These are phyloP conservation scores for Saccharomycopsis hybrid DNA, from an alignment of 1,139 yeast species.

Conservation along the genomic window DNA sequence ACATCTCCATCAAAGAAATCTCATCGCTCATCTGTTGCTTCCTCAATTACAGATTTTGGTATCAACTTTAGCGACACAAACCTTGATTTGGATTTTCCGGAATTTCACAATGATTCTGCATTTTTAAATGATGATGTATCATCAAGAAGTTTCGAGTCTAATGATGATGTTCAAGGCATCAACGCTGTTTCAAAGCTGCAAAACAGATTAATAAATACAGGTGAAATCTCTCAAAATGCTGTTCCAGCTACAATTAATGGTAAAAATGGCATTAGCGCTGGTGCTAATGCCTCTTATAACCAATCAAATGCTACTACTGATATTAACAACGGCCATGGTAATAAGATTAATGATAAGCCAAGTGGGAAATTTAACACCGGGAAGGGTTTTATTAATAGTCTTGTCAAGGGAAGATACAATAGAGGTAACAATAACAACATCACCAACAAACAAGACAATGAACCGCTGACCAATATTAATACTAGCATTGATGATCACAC, in stretches of 20 bases:
- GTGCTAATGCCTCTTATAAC: neutral
- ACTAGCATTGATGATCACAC: neutral
- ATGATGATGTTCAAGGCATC: constrained; percentile 16
- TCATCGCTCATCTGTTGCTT: neutral
- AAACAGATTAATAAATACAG: neutral
- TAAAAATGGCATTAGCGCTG: neutral
- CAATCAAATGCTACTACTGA: neutral
- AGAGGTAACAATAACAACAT: constrained; percentile 1
- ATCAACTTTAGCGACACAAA: constrained; percentile 19
- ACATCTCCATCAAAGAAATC: neutral
- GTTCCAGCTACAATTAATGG: neutral
- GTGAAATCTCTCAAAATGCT: neutral
- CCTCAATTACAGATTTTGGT: constrained; percentile 13
- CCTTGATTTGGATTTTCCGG: constrained; percentile 20
- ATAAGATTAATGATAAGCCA: neutral
- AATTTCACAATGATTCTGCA: constrained; percentile 1
- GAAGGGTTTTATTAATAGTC: neutral
- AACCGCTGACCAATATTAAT: neutral
- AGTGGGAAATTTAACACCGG: neutral
- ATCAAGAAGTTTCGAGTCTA: constrained; percentile 17
- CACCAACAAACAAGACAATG: neutral
- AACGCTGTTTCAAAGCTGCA: constrained; percentile 3
- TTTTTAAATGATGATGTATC: constrained; percentile 13
- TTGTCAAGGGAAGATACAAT: constrained; percentile 3
- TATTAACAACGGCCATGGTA: neutral